phyloP scores from a whole-genome alignment of 208 protist genomes.

The Trypanosoma cruzi region DNA sequence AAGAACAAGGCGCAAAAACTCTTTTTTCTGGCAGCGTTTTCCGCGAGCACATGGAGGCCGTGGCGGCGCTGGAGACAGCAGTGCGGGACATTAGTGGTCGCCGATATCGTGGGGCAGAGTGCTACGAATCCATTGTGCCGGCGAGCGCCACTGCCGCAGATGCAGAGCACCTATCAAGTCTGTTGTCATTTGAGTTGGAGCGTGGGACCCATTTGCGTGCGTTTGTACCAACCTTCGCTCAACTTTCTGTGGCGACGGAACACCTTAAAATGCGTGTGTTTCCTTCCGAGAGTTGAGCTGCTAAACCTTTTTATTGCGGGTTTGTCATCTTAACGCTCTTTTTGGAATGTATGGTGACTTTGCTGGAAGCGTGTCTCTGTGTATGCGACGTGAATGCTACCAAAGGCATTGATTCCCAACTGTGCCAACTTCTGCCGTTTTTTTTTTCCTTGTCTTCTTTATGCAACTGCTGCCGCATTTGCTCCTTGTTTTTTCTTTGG shows the following conservation, averaged over 20 bases:
- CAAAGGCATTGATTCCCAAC: not conserved
- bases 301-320: too few relatives aligned
- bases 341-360: too few relatives aligned
- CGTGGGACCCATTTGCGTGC: slow-evolving; percentile 51
- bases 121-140: slow-evolving; percentile 20
- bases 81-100: slow-evolving; percentile 31
- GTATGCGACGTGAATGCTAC: too few relatives aligned
- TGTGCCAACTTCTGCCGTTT: not conserved
- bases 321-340: too few relatives aligned
- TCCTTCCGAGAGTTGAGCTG: not conserved
- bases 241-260: slow-evolving; percentile 75
- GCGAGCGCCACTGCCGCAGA: slow-evolving; percentile 60
- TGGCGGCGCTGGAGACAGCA: slow-evolving; percentile 25
- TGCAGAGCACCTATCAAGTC: slow-evolving; percentile 34
- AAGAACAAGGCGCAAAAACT: slow-evolving; percentile 10
- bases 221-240: slow-evolving; percentile 83
- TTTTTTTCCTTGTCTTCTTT: not conserved
- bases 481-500: too few relatives aligned
- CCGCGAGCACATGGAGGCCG: slow-evolving; percentile 31
- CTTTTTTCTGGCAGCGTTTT: slow-evolving; percentile 6
- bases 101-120: slow-evolving; percentile 14
- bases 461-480: too few relatives aligned
- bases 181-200: slow-evolving; percentile 69
- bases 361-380: too few relatives aligned
- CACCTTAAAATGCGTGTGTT: slow-evolving; percentile 29